Conservation (phyloP, 1,284 basidiomycete genomes). For the Pseudozyma sp. region DNA sequence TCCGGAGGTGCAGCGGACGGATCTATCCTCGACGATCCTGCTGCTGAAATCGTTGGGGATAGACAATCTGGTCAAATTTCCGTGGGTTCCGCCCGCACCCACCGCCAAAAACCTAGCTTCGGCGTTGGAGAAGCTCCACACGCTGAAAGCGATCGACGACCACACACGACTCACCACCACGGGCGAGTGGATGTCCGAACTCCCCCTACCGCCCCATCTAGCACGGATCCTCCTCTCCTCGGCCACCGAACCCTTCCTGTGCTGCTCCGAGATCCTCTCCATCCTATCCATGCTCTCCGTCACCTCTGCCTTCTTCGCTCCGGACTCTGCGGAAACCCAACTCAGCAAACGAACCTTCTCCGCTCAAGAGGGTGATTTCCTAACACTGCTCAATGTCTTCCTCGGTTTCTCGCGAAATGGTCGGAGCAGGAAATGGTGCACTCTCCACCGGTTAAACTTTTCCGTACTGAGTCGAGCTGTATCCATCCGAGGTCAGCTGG, state of each 20-base stretch:
- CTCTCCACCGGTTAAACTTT: conserved; percentile 89
- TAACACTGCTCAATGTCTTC: conserved; percentile 91
- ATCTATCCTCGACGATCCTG: conserved; percentile 86
- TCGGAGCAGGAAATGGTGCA: conserved; percentile 87
- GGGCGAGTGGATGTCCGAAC: conserved; percentile 73
- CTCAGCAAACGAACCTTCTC: conserved; percentile 93
- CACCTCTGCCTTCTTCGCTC: conserved; percentile 50
- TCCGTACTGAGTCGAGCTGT: conserved; percentile 90
- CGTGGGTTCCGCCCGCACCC: conserved; percentile 85
- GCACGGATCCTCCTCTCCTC: conserved; percentile 70
- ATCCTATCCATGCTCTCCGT: conserved; percentile 92
- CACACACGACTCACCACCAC: conserved; percentile 71
- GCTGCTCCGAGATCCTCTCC: conserved; percentile 88
- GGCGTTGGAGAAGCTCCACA: conserved; percentile 77
- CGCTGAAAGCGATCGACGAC: conserved; percentile 71
- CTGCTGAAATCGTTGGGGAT: conserved; percentile 89
- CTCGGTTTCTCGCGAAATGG: conserved; percentile 85
- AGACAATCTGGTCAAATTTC: conserved; percentile 86
- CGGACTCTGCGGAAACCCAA: conserved; percentile 80
- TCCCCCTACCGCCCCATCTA: conserved; percentile 74
- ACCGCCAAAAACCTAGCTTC: conserved; percentile 85
- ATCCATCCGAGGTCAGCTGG: conserved; percentile 89
- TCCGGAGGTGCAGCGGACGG: conserved; percentile 88
- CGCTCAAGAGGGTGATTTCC: conserved; percentile 94
- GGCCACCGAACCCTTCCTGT: conserved; percentile 75